These are phyloP conservation scores for Trypanosoma avium DNA, from an alignment of 208 protist genomes.

Conservation along the genomic window DNA sequence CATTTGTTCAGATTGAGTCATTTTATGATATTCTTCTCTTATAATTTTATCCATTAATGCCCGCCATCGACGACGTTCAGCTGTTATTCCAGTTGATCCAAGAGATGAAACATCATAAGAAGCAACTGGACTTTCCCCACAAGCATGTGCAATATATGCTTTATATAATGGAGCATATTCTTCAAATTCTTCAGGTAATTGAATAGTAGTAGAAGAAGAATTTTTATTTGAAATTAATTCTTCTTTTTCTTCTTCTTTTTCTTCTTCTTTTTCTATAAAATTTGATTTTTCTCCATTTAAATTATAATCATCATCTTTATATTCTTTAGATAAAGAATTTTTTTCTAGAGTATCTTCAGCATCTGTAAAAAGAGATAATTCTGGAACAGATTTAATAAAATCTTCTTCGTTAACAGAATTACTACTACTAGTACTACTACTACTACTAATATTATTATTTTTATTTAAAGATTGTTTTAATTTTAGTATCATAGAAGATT, in stretches of 20 bases:
- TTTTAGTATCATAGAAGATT: too few species aligned
- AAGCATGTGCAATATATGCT: slow-evolving; percentile 64
- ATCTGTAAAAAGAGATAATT: slow-evolving; percentile 22
- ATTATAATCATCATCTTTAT: neutral
- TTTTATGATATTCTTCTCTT: slow-evolving; percentile 66
- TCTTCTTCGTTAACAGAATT: slow-evolving; percentile 8
- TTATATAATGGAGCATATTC: slow-evolving; percentile 64
- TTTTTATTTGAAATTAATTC: neutral
- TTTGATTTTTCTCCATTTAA: neutral
- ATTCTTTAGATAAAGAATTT: neutral
- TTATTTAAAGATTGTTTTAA: too few species aligned
- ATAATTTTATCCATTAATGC: slow-evolving; percentile 75
- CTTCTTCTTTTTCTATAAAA: neutral
- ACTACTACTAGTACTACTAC: neutral
- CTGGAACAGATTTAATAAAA: slow-evolving; percentile 25
- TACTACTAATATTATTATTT: too few species aligned
- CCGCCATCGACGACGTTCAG: slow-evolving; percentile 73
- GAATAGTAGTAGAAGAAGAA: neutral
- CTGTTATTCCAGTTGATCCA: slow-evolving; percentile 36
- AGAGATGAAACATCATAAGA: slow-evolving; percentile 63
- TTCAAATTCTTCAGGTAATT: slow-evolving; percentile 30
- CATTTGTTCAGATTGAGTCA: slow-evolving; percentile 52
- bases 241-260: neutral
- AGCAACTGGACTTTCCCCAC: slow-evolving; percentile 46
- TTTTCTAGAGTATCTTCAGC: neutral